Percentiles rank a stretch among this genome's conserved stretches.
Conservation (phyloP, 192 early-diverging fungal genomes). For the Coemansia sp. region DNA sequence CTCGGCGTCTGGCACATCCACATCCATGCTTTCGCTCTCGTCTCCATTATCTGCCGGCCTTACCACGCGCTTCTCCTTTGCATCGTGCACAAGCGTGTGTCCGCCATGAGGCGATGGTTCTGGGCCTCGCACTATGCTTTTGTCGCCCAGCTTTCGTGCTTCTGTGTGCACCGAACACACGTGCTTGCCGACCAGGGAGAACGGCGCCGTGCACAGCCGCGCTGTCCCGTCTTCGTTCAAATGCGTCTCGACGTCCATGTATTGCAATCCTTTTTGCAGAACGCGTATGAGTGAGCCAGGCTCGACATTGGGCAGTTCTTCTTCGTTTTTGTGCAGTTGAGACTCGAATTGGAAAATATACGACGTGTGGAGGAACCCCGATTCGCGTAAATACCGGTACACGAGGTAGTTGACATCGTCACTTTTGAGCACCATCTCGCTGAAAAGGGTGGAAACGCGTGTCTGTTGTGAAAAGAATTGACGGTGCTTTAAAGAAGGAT, state of each 20-base stretch:
- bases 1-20: constrained; percentile 47
- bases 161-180: constrained; percentile 35
- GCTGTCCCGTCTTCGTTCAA: constrained; percentile 82
- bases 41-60: constrained; percentile 3
- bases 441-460: background rate
- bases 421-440: constrained; percentile 70
- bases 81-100: constrained; percentile 43
- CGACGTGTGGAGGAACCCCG: constrained; percentile 81
- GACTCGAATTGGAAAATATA: constrained; percentile 88
- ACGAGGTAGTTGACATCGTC: constrained; percentile 89
- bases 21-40: constrained; percentile 28
- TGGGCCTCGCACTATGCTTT: constrained; percentile 3
- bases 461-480: background rate
- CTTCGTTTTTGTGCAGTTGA: constrained; percentile 65
- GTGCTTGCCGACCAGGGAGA: constrained; percentile 49
- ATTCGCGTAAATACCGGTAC: constrained; percentile 84
- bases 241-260: constrained; percentile 88
- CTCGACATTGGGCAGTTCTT: constrained; percentile 59
- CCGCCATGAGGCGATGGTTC: constrained; percentile 24
- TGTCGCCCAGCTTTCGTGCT: constrained; percentile 6
- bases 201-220: constrained; percentile 47
- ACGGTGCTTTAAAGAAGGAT: background rate
- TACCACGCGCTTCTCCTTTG: constrained; percentile 15
- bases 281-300: constrained; percentile 83
- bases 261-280: constrained; percentile 90